Conservation (phyloP, 257 asterid genomes). For the Cordia subcordata region DNA sequence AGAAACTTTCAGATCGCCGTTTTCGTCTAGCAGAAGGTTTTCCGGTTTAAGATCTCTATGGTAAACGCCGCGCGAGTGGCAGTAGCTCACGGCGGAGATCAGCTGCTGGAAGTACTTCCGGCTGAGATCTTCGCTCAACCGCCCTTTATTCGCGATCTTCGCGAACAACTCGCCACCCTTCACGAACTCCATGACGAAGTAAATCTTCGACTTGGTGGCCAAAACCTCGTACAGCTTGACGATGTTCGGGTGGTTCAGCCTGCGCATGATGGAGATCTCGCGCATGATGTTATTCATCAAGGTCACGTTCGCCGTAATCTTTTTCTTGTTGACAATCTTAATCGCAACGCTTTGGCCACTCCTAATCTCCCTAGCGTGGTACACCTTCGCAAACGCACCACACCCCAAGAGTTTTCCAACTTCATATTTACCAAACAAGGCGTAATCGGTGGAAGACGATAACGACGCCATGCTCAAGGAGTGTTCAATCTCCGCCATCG, state of each 20-base stretch:
- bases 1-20: slow-evolving; percentile 67
- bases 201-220: slow-evolving; percentile 68
- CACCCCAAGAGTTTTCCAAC: slow-evolving; percentile 84
- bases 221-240: slow-evolving; percentile 69
- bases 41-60: slow-evolving; percentile 95
- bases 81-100: slow-evolving; percentile 66
- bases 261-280: slow-evolving; percentile 68
- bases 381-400: slow-evolving; percentile 92
- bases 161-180: slow-evolving; percentile 87
- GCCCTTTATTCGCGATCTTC: slow-evolving; percentile 48
- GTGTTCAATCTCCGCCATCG: slow-evolving; percentile 42
- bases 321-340: slow-evolving; percentile 60
- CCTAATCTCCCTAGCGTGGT: slow-evolving; percentile 63
- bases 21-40: slow-evolving; percentile 72
- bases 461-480: slow-evolving; percentile 19
- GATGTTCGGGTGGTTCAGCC: slow-evolving; percentile 54
- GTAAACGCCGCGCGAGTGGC: slow-evolving; percentile 72
- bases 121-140: slow-evolving; percentile 59
- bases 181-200: slow-evolving; percentile 67
- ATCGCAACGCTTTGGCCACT: slow-evolving; percentile 77
- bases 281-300: slow-evolving; percentile 53
- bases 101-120: slow-evolving; percentile 78
- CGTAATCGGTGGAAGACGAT: slow-evolving; percentile 17
- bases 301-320: slow-evolving; percentile 24
- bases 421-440: slow-evolving; percentile 75